phyloP scores from a whole-genome alignment of 257 asterid genomes.

The Nemophila menziesii region DNA sequence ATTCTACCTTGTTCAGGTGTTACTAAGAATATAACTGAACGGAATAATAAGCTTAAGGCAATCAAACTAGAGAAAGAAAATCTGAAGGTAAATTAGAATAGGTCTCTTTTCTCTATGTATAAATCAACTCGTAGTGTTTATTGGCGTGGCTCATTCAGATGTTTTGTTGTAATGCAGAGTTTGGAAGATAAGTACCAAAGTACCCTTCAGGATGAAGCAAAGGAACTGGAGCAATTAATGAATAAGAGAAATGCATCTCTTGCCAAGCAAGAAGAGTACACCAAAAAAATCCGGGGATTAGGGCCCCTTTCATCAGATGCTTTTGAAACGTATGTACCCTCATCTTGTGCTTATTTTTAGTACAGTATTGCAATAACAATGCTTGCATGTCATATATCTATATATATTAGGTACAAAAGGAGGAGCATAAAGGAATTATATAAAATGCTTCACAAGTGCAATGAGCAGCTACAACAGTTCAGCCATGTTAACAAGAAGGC shows the following conservation, averaged over 20 bases:
- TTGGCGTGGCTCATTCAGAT: slow-evolving; percentile 14
- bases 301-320: slow-evolving; percentile 98
- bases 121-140: slow-evolving; percentile 12
- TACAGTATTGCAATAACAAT: background rate
- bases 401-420: slow-evolving; percentile 65
- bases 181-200: slow-evolving; percentile 64
- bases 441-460: slow-evolving; percentile 85
- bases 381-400: background rate
- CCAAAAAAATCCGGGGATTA: slow-evolving; percentile 88
- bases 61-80: slow-evolving; percentile 62
- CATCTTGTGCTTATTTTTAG: slow-evolving; percentile 7
- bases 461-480: slow-evolving; percentile 82
- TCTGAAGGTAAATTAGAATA: slow-evolving; percentile 40
- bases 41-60: slow-evolving; percentile 47
- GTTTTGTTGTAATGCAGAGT: slow-evolving; percentile 31
- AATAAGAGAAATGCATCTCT: slow-evolving; percentile 61
- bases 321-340: slow-evolving; percentile 67
- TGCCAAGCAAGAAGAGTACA: slow-evolving; percentile 87
- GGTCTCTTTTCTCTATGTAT: slow-evolving; percentile 11
- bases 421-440: slow-evolving; percentile 65
- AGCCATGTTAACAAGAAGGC: slow-evolving; percentile 99
- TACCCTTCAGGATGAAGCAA: slow-evolving; percentile 87
- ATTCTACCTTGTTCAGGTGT: slow-evolving; percentile 36
- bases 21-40: slow-evolving; percentile 41
- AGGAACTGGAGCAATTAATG: slow-evolving; percentile 75